Evolutionary conservation across 169 alveolate genomes (phyloP), one percentile per base, ranked within the genome.

Genomic region (Eimeria tenella): DNA sequence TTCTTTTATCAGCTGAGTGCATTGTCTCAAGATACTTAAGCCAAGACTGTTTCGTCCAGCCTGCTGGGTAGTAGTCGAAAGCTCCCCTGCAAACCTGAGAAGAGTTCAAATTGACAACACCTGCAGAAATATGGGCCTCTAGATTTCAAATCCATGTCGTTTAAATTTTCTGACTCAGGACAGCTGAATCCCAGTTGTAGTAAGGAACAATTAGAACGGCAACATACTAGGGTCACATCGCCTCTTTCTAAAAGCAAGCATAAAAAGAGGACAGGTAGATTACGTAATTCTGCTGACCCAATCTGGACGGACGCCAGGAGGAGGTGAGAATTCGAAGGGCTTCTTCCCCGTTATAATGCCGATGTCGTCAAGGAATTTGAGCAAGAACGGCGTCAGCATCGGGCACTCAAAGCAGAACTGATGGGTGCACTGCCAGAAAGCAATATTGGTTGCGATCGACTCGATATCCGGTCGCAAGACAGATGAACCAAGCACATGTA

Each of bases 351-450:
- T 75, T 23, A 90, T 79, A 15, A 90, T 71, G 15, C 94, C 94
- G 8, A 56, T 90, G 0, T 56, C 49, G 25, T 90, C 94, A 15
- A 90, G 87, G 94, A 68, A 90, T 31, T 77, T 71, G 63, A 90
- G 82, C 4, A 90, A 68, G 71, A 90, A 90, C 4, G 89, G 89
- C 19, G 89, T 81, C 70, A 90, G 65, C 21, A 79, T 56, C 11
- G 94, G 94, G 21, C 94, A 90, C 19, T 90, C 94, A 65, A 75
- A 90, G 58, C 94, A 90, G 83, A 90, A 90, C 71, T 90, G 94
- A 62, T 90, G 94, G 15, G 94, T 90, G 94, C 94, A 90, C 11
- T 90, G 94, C 94, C 94, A 90, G 31, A 90, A 81, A 1, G 94
- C 94, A 9, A 90, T 79, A 9, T 77, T 58, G 23, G 94, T 90